Evolutionary conservation across 305 asterid species (phyloP).

Genomic region (Fraxinus baroniana): DNA sequence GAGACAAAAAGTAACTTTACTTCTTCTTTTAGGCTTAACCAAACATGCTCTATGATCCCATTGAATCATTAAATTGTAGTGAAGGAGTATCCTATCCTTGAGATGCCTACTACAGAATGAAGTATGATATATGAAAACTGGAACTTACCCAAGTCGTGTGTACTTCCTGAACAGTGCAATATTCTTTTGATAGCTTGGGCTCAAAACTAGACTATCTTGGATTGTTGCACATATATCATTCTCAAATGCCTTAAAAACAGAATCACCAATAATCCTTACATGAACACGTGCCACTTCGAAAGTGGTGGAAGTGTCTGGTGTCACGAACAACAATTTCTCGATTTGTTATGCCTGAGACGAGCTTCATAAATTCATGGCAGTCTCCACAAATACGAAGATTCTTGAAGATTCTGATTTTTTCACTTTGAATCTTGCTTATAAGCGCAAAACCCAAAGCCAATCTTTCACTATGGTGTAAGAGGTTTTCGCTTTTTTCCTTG

Average conservation of each 20-base stretch:
- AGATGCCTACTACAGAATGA: not conserved
- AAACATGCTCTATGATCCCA: not conserved
- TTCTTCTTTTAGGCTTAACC: not conserved
- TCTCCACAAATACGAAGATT: conserved; percentile 86
- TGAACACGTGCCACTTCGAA: conserved; percentile 59
- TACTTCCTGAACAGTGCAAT: conserved; percentile 1
- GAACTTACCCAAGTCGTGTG: not conserved
- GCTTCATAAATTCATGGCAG: conserved; percentile 85
- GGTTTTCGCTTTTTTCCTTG: conserved; percentile 50
- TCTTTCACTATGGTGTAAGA: conserved; percentile 82
- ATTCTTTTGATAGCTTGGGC: conserved; percentile 8
- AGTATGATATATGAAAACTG: not conserved
- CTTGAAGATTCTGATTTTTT: conserved; percentile 66
- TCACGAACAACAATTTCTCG: conserved; percentile 72
- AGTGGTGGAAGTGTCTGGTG: conserved; percentile 64
- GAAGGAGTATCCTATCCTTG: not conserved
- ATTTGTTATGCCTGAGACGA: conserved; percentile 44
- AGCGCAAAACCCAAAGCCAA: conserved; percentile 76
- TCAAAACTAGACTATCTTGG: conserved; percentile 6
- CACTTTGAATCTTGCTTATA: conserved; percentile 37
- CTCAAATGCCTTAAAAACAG: not conserved
- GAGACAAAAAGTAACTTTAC: not conserved
- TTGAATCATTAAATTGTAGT: not conserved
- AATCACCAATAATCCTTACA: conserved; percentile 84
- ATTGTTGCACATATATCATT: conserved; percentile 9